phyloP scores from a whole-genome alignment of 2,329 filamentous ascomycete genomes.

The Ascochyta rabiei region DNA sequence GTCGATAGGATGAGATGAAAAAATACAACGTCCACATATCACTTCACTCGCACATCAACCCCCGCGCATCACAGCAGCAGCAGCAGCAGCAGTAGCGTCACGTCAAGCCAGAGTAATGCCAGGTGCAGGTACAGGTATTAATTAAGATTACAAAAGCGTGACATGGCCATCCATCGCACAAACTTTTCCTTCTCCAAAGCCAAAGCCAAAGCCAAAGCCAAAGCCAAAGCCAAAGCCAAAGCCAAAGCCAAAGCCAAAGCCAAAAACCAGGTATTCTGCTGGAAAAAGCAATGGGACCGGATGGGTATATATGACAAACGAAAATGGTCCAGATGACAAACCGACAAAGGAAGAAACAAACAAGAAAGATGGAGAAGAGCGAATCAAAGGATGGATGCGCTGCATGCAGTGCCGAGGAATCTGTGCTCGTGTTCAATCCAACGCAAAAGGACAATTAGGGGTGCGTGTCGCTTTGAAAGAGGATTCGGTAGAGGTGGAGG shows the following conservation, averaged over 20 bases:
- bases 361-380: not conserved
- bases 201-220: not conserved
- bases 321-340: slow-evolving; percentile 4
- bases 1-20: too few species aligned
- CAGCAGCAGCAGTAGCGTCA: too few species aligned
- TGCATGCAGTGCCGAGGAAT: not conserved
- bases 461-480: not conserved
- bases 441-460: not conserved
- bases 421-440: not conserved
- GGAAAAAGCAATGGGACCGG: slow-evolving; percentile 1
- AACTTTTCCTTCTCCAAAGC: not conserved
- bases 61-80: too few species aligned
- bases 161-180: not conserved
- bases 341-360: not conserved
- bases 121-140: too few species aligned
- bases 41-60: too few species aligned
- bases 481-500: not conserved
- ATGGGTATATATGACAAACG: slow-evolving; percentile 10
- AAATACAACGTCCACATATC: too few species aligned
- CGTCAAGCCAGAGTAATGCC: too few species aligned
- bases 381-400: not conserved
- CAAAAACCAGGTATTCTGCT: slow-evolving; percentile 11
- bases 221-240: not conserved
- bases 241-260: not conserved
- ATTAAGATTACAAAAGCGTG: too few species aligned